Percentiles rank a stretch among this genome's conserved stretches.
phyloP scores from a whole-genome alignment of 257 asterid genomes.

The Paraleonurus japonicus region DNA sequence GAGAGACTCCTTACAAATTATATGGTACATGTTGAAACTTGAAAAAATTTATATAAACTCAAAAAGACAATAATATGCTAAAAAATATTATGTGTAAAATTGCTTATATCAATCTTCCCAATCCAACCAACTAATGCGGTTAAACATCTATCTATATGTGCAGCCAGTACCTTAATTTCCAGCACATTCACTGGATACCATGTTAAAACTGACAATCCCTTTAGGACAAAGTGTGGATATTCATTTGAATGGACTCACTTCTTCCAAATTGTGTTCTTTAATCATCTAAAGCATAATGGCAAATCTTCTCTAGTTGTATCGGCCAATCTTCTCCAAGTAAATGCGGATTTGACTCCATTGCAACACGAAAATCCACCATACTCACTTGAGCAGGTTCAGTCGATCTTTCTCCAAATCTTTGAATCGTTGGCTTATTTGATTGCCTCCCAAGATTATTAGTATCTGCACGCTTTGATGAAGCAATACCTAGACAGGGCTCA shows the following conservation, averaged over 20 bases:
- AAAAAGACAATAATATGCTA: constrained; percentile 26
- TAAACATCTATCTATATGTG: constrained; percentile 35
- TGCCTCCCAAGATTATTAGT: constrained; percentile 21
- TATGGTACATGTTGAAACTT: constrained; percentile 30
- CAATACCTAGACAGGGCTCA: constrained; percentile 59
- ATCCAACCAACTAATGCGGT: constrained; percentile 31
- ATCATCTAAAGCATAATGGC: constrained; percentile 35
- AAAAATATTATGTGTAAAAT: constrained; percentile 33
- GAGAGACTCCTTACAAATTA: constrained; percentile 18
- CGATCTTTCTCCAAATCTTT: constrained; percentile 24
- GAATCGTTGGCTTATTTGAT: constrained; percentile 23
- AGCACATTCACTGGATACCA: constrained; percentile 27
- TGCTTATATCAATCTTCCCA: constrained; percentile 29
- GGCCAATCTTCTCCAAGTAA: constrained; percentile 81
- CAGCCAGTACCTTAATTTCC: constrained; percentile 38
- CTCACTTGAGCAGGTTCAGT: constrained; percentile 23
- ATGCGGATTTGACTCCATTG: constrained; percentile 67
- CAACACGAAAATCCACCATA: constrained; percentile 70
- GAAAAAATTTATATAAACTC: constrained; percentile 29
- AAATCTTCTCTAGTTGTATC: constrained; percentile 65
- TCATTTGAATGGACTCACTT: not conserved
- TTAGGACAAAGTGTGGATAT: constrained; percentile 16
- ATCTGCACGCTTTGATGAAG: constrained; percentile 35
- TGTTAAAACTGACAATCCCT: constrained; percentile 14
- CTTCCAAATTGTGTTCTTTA: constrained; percentile 21